Base-by-base conservation (phyloP, 768 basidiomycete species). In the Mycena chlorophos region DNA sequence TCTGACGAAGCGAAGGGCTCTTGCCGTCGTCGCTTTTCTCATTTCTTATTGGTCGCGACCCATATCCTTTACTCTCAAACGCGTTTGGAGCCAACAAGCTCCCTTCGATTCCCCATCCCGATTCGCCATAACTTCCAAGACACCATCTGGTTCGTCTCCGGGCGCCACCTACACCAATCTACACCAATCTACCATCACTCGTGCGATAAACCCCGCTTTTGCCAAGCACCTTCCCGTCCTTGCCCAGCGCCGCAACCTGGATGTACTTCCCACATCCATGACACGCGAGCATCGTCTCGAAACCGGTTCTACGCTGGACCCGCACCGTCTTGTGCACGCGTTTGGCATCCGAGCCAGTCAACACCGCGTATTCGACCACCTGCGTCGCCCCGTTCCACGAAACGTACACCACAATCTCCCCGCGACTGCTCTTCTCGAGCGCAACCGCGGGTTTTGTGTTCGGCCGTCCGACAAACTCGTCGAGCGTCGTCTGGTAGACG, bases 381-480 rank as follows among this genome's bases (percentile, higher is more conserved):
- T 55, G 54, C 5, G 63, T 64, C 17, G 57, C 61, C n/a, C 63
- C 63, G 50, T 62, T 64, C 63, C 63, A 64, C 16, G 57, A 58
- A 4, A 59, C 63, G 22, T 60, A 59, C 22, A 62, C 23, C 31
- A 34, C 31, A 34, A 34, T n/a, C 12, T 46, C 55, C 5, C 37
- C 52, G 5, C 43, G 20, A 20, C 49, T 40, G 2, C n/a, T n/a
- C n/a, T n/a, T n/a, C 8, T 34, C 31, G 31, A 64, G 27, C 1
- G 54, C 20, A 0, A 59, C 52, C 3, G 39, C 52, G 0, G 63
- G 63, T 20, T 57, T 38, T 49, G 40, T 46, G 25, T 45, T 62
- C 17, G 63, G 63, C 19, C 40, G 49, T 2, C 63, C 63, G 4
- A 51, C 38, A 51, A 58, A 58, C 28, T 60, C 53, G 39, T 52